Evolutionary conservation across 805 yeast species (phyloP), one percentile per base, ranked within the genome.

Genomic region (Hanseniaspora valbyensis): DNA sequence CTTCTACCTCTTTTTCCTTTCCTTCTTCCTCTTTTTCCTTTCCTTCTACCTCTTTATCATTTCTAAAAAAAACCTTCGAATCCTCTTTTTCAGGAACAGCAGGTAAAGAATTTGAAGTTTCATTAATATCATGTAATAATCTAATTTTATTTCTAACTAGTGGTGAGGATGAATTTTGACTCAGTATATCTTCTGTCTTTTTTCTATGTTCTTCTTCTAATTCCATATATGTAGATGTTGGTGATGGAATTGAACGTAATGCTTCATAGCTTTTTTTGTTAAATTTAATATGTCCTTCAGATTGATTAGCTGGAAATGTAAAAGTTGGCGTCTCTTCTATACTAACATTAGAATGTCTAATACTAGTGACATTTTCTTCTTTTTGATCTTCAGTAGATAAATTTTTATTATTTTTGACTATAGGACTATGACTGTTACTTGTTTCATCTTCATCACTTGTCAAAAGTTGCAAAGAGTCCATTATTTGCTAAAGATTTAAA

Each of bases 191-290:
- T 21, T 48, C 51, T n/a, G 51, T 48, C 5, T n/a, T 9, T 32
- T 26, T 48, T 19, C 51, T 30, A 21, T 48, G 44, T n/a, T 48
- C 44, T 33, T 48, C 51, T 33, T 48, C 51, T 22, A 25, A 14
- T 7, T 41, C 30, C n/a, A 48, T 4, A 14, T 48, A 48, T n/a
- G 51, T 48, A 6, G 44, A 25, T 28, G 44, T 40, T 4, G 51
- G 51, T 5, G 51, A 48, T 18, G 42, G 44, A 21, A 48, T 48
- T n/a, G 44, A 40, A 10, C 29, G 44, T 18, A 48, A 29, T 16
- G 51, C 36, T 19, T 42, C 44, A 26, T 48, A 41, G 16, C 51
- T 48, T 34, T 32, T 39, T 33, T 48, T 40, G 10, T 16, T 24
- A 8, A 39, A n/a, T 12, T 14, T n/a, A 3, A 25, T 16, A 26